Base-by-base conservation (phyloP, 2,329 filamentous ascomycete genomes). In the Diaporthe sp. region DNA sequence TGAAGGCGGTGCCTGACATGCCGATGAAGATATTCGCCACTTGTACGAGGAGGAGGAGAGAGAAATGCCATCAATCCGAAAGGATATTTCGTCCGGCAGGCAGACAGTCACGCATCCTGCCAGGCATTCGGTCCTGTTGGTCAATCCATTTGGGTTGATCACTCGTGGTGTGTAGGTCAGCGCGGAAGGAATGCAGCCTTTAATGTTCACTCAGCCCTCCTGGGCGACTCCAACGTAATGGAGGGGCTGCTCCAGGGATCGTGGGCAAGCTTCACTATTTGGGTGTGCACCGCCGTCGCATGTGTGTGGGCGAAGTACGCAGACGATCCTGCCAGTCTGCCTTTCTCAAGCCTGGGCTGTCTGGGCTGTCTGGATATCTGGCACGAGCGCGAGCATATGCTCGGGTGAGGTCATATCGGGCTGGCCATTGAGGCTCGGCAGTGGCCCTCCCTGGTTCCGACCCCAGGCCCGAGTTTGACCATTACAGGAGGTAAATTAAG, bases 81-180 rank as follows among this genome's bases (percentile, higher is more conserved):
- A 70, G 65, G 65, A 70, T 70, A 39, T 55, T 15, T 55, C n/a
- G n/a, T 10, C 65, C 65, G 65, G 65, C 65, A 70, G 65, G 65
- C 65, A 67, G 44, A 31, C 34, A 39, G 10, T 9, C 34, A 63
- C 15, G n/a, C 47, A 39, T 53, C 31, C 13, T 53, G n/a, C 31
- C 49, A 28, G 31, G n/a, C 34, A 53, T 22, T 25, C 34, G 49
- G 65, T 55, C 49, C 28, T n/a, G 42, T 65, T 28, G 61, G 61
- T 34, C 25, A 13, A 5, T 12, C 28, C 39, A 28, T 31, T 28
- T 12, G 61, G 3, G 20, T 37, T 49, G 28, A 9, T 34, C 25
- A 25, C 44, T 25, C 20, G 9, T 13, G 25, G 31, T 37, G 44
- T 37, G 31, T 25, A 70, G n/a, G 34, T 55, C 65, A 55, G 65